These are phyloP conservation scores for Kodamaea sp. DNA, from an alignment of 1,139 yeast genomes.

Conservation along the genomic window DNA sequence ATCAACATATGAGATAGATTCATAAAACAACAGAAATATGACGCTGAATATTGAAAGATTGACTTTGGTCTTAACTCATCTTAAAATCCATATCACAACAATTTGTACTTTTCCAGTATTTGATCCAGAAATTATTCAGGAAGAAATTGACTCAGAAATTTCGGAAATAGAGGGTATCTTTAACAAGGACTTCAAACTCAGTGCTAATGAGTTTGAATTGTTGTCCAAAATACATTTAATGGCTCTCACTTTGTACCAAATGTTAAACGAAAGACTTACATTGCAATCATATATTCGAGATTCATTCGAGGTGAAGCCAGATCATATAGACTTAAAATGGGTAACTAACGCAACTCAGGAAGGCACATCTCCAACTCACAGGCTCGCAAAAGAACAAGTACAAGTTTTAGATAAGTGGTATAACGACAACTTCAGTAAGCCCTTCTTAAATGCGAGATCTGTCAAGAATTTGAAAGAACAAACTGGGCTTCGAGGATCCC, in stretches of 20 bases:
- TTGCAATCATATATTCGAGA: neutral
- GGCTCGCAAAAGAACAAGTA: neutral
- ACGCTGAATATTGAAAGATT: neutral
- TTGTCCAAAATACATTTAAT: slow-evolving; percentile 1
- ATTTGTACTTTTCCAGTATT: slow-evolving; percentile 17
- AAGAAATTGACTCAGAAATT: slow-evolving; percentile 7
- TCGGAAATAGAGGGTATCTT: neutral
- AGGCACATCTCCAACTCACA: neutral
- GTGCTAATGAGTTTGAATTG: neutral
- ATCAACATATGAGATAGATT: too few relatives aligned
- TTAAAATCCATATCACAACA: slow-evolving; percentile 15
- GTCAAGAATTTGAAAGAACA: slow-evolving; percentile 1
- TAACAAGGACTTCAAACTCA: neutral
- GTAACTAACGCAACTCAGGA: neutral
- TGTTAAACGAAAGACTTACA: slow-evolving; percentile 3
- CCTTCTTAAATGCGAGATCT: slow-evolving; percentile 1
- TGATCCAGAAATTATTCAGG: slow-evolving; percentile 11
- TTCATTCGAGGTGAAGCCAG: neutral
- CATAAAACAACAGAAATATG: too few relatives aligned
- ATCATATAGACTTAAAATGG: neutral
- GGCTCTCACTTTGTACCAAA: neutral
- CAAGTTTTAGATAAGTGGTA: slow-evolving; percentile 10
- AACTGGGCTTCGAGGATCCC: slow-evolving; percentile 8
- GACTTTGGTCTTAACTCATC: slow-evolving; percentile 1
- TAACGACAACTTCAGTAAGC: slow-evolving; percentile 6